Evolutionary conservation across 2,329 filamentous ascomycete species (phyloP), one percentile per base, ranked within the genome.

Genomic region (Xylariaceae sp.): DNA sequence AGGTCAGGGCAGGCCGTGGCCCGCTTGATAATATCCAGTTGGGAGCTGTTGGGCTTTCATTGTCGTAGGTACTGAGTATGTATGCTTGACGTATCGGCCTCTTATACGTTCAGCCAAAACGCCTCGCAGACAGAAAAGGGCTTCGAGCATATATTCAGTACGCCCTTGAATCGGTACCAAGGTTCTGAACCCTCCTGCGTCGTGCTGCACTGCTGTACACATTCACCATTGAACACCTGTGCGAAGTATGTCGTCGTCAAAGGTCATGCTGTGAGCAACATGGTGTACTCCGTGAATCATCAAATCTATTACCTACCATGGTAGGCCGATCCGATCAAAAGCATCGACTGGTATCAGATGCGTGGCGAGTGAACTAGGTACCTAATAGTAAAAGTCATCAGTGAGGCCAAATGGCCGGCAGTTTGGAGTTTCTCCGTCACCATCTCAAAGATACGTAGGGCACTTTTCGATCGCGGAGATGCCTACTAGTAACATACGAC

Each of bases 1-100:
- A 55, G 58, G 61, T 59, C 51, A 55, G 35, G 53, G 30, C 58
- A 54, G 44, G 45, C 49, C 48, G 51, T 58, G 61, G 61, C 61
- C 56, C 54, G 55, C 53, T 57, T 54, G 42, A 54, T 51, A 42
- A 53, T 51, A 52, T 56, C 23, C 23, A 30, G 55, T 39, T 58
- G 51, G 48, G 51, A 57, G 58, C 39, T 55, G 56, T 51, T 52
- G 44, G 61, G 51, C 56, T 34, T 34, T 48, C 51, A 37, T 51
- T 49, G 23, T 5, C 23, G 23, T 30, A 30, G 23, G 23, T 30
- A 30, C 23, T 30, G 23, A 30, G 23, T 5, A 30, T 30, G 23
- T 30, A 30, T 53, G 50, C 57, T 56, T 57, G 52, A 51, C 56
- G 49, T 53, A 59, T 53, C 48, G 34, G 55, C 37, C 47, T 52